Evolutionary conservation across 2,329 filamentous ascomycete species (phyloP).

Genomic region (Pseudocercospora fijiensis): DNA sequence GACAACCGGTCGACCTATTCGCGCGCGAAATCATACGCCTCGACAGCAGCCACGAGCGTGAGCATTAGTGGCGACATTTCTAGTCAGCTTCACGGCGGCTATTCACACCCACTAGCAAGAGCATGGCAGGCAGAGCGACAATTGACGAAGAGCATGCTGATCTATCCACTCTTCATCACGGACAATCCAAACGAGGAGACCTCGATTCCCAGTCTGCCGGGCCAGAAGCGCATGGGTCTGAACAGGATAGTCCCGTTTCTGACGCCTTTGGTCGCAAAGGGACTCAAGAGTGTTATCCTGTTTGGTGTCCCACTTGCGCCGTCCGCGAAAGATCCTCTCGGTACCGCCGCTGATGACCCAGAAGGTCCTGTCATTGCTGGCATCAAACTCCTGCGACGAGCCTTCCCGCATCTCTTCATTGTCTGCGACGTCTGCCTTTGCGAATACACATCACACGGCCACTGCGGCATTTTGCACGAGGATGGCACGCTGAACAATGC

Average conservation of each 20-base stretch:
- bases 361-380: constrained; percentile 84
- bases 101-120: constrained; percentile 52
- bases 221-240: constrained; percentile 82
- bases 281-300: constrained; percentile 86
- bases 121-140: constrained; percentile 55
- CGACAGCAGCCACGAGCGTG: constrained; percentile 54
- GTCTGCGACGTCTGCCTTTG: constrained; percentile 92
- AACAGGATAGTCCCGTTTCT: constrained; percentile 84
- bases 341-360: constrained; percentile 89
- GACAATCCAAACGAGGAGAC: constrained; percentile 92
- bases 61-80: constrained; percentile 54
- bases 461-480: constrained; percentile 92
- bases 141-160: constrained; percentile 79
- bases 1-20: constrained; percentile 50
- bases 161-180: constrained; percentile 95
- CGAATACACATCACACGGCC: constrained; percentile 97
- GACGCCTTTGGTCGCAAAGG: constrained; percentile 82
- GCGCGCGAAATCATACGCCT: constrained; percentile 51
- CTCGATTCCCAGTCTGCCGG: constrained; percentile 83
- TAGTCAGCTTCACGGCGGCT: constrained; percentile 54
- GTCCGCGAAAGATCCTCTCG: constrained; percentile 82
- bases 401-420: constrained; percentile 89
- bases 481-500: constrained; percentile 92
- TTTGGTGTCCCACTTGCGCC: constrained; percentile 88
- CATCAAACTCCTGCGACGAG: constrained; percentile 78